phyloP scores from a whole-genome alignment of 371 early-diverging fungal genomes.

The Mucor racemosus region DNA sequence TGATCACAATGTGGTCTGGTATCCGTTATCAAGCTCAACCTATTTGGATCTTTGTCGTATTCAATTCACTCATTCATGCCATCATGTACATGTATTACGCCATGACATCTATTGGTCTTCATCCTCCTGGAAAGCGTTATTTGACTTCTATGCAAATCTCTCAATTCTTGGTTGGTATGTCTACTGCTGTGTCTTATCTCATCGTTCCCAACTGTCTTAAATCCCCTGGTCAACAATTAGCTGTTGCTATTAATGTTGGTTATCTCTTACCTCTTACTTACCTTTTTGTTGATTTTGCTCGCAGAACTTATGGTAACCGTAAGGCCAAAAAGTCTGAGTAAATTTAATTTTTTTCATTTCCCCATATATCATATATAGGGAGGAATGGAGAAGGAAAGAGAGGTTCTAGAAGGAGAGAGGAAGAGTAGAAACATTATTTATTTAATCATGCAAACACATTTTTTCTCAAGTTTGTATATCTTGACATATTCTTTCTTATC shows the following conservation, averaged over 20 bases:
- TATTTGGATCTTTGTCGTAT: constrained; percentile 86
- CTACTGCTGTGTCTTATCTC: constrained; percentile 71
- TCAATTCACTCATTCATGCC: constrained; percentile 91
- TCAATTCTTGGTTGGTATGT: constrained; percentile 84
- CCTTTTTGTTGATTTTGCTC: constrained; percentile 80
- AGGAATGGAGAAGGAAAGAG: not conserved
- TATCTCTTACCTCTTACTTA: constrained; percentile 83
- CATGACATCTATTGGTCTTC: constrained; percentile 74
- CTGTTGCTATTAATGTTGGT: constrained; percentile 71
- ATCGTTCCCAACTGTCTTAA: constrained; percentile 70
- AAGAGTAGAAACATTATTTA: not conserved
- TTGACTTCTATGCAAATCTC: constrained; percentile 87
- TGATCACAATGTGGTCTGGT: constrained; percentile 83
- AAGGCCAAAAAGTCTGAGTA: constrained; percentile 61
- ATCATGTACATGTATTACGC: constrained; percentile 92
- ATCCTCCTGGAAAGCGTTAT: constrained; percentile 84
- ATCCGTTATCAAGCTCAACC: constrained; percentile 77
- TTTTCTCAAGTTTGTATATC: not conserved
- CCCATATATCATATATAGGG: not conserved
- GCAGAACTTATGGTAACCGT: constrained; percentile 64
- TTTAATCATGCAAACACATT: not conserved
- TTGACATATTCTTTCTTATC: not conserved
- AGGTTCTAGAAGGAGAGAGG: not conserved
- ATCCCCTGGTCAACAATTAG: constrained; percentile 66
- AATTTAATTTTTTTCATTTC: constrained; percentile 7